Evolutionary conservation across 345 rosid genomes (phyloP), one percentile per base, ranked within the genome.

Genomic region (Tarenaya hassleriana): DNA sequence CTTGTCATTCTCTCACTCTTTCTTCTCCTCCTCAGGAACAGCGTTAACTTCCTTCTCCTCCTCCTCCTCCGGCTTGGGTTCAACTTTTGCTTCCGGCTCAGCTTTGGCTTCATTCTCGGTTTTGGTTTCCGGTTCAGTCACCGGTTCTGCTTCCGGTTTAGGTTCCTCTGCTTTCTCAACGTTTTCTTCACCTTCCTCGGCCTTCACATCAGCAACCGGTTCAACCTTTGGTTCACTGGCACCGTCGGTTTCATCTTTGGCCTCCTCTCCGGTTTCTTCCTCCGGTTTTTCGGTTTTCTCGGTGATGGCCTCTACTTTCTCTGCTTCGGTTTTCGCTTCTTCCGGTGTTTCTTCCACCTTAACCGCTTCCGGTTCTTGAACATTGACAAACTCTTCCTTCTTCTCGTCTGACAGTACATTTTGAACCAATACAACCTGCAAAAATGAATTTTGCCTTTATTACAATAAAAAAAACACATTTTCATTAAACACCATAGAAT

Each of bases 401-500:
- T 75, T 64, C 62, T 75, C 86, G 68, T 56, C 81, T 4, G 44
- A 20, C 12, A 59, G 40, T 5, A 81, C 81, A 24, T 65, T 49
- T 47, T 64, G 61, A 34, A 58, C 80, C 47, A 82, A 47, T 31
- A 66, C 82, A 65, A 83, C 78, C 90, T 83, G 67, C 38, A 52
- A 3, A 10, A 35, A 33, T 33, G 37, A 33, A 5, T 33, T 33
- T 33, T 33, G 10, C 10, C 3, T 35, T 20, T 8, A 32, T 1
- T 4, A 11, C 12, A 7, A 16, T 4, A 50, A 45, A 21, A 12
- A 13, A 8, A n/a, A 41, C 8, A 19, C 1, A 41, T 16, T 7
- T 8, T 35, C 9, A 3, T 35, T 35, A 33, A 33, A n/a, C n/a
- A n/a, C n/a, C n/a, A n/a, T n/a, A n/a, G n/a, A n/a, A n/a, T n/a